Evolutionary conservation across 2,329 filamentous ascomycete species (phyloP), one percentile per base, ranked within the genome.

Genomic region (Talaromyces sp.): DNA sequence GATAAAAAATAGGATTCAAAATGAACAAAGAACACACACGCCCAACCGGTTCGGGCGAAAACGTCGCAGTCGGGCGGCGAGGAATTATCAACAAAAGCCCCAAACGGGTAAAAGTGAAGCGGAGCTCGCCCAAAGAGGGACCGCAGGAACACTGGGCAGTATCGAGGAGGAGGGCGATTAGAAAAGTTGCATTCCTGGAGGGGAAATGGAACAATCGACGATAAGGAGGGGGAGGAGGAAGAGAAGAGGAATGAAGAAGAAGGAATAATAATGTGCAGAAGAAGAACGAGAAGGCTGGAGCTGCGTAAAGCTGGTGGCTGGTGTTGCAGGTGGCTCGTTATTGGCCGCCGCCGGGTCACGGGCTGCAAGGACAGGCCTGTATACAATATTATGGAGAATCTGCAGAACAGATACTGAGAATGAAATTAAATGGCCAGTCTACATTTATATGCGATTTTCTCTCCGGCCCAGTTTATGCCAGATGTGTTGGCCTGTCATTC

Each of bases 221-320:
- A 49, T 47, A 39, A 49, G 42, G 4, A 15, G 25, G n/a, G 49
- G 13, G 22, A 36, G 32, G 28, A 30, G 9, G 44, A 36, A 7
- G 30, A 13, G 28, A 52, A 7, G 44, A 47, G 10, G 1, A 32
- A 32, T 32, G 17, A 17, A 47, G 10, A 55, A 51, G 36, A 55
- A 39, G 28, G 25, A 51, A 30, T 47, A 25, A 36, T 28, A 52
- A 58, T 39, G 13, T 33, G 32, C 30, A 57, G 52, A 42, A 58
- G 58, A 65, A 63, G 58, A 62, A 49, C 49, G 52, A 63, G 65
- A 67, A 70, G 65, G 60, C 64, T 62, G 71, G 70, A 69, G 71
- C 69, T 70, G 68, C 32, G 52, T 62, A 58, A 62, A 62, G 55
- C 55, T 62, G 60, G 60, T 62, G 60, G 60, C 60, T 62, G 60